Evolutionary conservation across 306 rosid species (phyloP).

Genomic region (Vachellia collinsii): DNA sequence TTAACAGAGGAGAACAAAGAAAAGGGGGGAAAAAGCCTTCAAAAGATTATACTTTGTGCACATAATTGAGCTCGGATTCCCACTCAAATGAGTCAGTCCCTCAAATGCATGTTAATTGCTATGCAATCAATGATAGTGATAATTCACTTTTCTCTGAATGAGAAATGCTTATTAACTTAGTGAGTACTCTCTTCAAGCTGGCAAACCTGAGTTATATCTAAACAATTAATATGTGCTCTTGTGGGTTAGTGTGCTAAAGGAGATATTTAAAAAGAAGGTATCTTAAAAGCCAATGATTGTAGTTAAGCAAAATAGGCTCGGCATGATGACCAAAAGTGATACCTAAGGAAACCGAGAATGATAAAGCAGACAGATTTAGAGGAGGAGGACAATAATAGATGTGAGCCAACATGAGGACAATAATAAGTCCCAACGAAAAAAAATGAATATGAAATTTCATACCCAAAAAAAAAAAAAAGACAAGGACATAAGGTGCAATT

Average conservation of each 20-base stretch:
- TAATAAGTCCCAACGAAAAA: background rate
- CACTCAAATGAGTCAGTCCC: background rate
- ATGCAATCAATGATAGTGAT: background rate
- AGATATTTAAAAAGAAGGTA: background rate
- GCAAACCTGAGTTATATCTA: background rate
- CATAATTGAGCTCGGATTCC: conserved; percentile 13
- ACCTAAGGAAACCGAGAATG: background rate
- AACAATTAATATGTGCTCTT: background rate
- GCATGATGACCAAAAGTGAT: background rate
- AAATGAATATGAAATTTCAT: background rate
- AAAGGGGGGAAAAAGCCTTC: background rate
- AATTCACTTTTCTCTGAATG: background rate
- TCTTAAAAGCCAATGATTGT: background rate
- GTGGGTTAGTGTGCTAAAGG: background rate
- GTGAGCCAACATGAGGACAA: background rate
- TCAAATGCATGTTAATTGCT: background rate
- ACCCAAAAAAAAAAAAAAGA: too few species aligned
- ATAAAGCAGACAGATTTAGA: background rate
- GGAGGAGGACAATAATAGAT: background rate
- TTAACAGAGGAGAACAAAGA: background rate
- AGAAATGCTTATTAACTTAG: background rate
- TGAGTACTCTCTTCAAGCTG: background rate
- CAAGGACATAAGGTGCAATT: too few species aligned
- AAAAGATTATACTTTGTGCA: background rate
- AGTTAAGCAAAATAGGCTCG: background rate